phyloP scores from a whole-genome alignment of 164 flowering plant species.

The Cinnamomum micranthum region DNA sequence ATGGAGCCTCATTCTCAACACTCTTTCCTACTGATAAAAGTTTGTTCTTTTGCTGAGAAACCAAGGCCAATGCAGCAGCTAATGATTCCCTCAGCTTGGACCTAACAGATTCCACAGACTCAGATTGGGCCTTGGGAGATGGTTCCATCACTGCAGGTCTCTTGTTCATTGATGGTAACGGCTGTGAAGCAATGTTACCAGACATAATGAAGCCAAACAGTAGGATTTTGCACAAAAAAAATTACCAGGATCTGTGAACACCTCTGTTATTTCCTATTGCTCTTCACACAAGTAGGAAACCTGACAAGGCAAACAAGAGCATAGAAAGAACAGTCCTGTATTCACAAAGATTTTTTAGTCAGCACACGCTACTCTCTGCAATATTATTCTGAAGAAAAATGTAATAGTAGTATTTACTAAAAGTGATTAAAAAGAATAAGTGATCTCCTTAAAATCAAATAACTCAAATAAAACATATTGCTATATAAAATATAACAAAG shows the following conservation, averaged over 20 bases:
- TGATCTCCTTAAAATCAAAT: no score
- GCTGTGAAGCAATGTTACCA: slow-evolving; percentile 40
- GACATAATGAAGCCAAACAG: slow-evolving; percentile 6
- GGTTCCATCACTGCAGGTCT: slow-evolving; percentile 23
- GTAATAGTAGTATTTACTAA: neutral
- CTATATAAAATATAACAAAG: no score
- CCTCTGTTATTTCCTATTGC: neutral
- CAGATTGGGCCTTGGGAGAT: slow-evolving; percentile 26
- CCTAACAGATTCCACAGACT: slow-evolving; percentile 67
- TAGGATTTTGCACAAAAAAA: neutral
- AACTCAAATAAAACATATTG: no score
- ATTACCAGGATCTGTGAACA: neutral
- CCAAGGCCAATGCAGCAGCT: slow-evolving; percentile 75
- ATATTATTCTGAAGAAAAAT: no score
- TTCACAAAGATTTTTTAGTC: neutral
- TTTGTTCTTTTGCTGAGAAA: slow-evolving; percentile 34
- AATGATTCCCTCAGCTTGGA: slow-evolving; percentile 84
- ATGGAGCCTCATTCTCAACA: slow-evolving; percentile 26
- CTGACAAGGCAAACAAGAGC: neutral
- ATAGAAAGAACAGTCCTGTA: neutral
- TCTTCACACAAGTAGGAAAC: neutral
- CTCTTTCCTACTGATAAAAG: slow-evolving; percentile 19
- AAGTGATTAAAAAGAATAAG: neutral
- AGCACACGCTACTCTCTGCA: neutral
- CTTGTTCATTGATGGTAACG: slow-evolving; percentile 26